phyloP scores from a whole-genome alignment of 2,329 filamentous ascomycete genomes.

The Beauveria sp. region DNA sequence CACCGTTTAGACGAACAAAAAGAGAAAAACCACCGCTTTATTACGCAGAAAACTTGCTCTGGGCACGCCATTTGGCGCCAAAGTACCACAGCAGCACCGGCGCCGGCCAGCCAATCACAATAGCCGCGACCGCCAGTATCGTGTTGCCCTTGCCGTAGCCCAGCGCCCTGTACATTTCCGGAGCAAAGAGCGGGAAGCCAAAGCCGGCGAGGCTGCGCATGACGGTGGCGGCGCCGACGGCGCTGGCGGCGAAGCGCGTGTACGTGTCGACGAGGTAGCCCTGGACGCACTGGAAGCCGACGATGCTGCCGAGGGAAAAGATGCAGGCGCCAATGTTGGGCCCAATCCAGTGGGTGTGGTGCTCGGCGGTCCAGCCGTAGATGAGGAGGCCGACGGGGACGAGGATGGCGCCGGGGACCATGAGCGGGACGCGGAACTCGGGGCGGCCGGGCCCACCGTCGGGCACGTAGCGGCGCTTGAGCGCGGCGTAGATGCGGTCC shows the following conservation, averaged over 20 bases:
- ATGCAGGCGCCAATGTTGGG: slow-evolving; percentile 36
- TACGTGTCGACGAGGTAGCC: slow-evolving; percentile 40
- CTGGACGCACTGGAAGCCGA: slow-evolving; percentile 38
- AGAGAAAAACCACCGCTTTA: not conserved
- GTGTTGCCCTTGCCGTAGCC: slow-evolving; percentile 36
- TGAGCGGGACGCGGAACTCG: slow-evolving; percentile 36
- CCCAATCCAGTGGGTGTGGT: slow-evolving; percentile 35
- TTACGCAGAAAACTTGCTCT: slow-evolving; percentile 19
- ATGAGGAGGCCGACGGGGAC: slow-evolving; percentile 36
- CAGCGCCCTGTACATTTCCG: slow-evolving; percentile 33
- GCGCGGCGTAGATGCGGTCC: slow-evolving; percentile 35
- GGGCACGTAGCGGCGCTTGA: slow-evolving; percentile 31
- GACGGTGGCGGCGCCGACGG: slow-evolving; percentile 35
- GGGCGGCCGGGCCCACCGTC: slow-evolving; percentile 29
- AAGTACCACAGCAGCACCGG: slow-evolving; percentile 38
- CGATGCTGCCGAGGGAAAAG: slow-evolving; percentile 30
- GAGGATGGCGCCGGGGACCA: slow-evolving; percentile 32
- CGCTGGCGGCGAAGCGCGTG: slow-evolving; percentile 37
- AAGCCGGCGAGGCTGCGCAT: slow-evolving; percentile 42
- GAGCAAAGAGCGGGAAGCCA: slow-evolving; percentile 44
- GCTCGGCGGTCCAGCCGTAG: slow-evolving; percentile 39
- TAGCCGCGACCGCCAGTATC: slow-evolving; percentile 31
- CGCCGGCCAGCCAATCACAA: slow-evolving; percentile 34
- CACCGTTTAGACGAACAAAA: not conserved
- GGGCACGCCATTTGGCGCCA: slow-evolving; percentile 30